phyloP scores from a whole-genome alignment of 2,329 filamentous ascomycete species.

The Alternaria arbusti region DNA sequence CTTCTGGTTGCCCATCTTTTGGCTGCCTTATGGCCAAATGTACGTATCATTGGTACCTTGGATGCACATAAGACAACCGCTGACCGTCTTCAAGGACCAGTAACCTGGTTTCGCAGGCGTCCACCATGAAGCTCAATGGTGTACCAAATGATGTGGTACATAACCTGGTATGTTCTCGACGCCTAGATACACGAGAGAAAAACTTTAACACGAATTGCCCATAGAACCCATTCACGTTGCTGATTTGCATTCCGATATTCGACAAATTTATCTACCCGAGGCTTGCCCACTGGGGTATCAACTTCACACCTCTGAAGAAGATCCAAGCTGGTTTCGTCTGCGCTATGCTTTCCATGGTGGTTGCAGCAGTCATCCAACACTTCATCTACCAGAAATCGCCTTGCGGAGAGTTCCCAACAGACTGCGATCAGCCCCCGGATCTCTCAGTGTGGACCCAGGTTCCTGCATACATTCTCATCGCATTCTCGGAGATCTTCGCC shows the following conservation, averaged over 20 bases:
- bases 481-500: conserved; percentile 65
- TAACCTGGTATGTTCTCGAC: conserved; percentile 58
- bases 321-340: conserved; percentile 73
- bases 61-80: background rate
- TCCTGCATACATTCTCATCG: conserved; percentile 60
- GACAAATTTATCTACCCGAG: conserved; percentile 70
- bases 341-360: conserved; percentile 67
- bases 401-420: conserved; percentile 48
- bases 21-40: conserved; percentile 67
- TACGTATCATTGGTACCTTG: background rate
- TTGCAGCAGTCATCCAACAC: conserved; percentile 62
- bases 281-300: conserved; percentile 67
- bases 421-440: conserved; percentile 45
- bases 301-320: conserved; percentile 76
- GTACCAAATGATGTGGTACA: conserved; percentile 79
- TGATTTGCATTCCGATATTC: conserved; percentile 73
- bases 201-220: background rate
- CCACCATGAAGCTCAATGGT: conserved; percentile 61
- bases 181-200: background rate
- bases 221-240: conserved; percentile 72
- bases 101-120: conserved; percentile 62
- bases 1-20: conserved; percentile 57
- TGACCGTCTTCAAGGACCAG: conserved; percentile 56
- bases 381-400: conserved; percentile 59
- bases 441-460: conserved; percentile 62